Conservation (phyloP, 257 asterid genomes). For the Plectranthus barbatus region DNA sequence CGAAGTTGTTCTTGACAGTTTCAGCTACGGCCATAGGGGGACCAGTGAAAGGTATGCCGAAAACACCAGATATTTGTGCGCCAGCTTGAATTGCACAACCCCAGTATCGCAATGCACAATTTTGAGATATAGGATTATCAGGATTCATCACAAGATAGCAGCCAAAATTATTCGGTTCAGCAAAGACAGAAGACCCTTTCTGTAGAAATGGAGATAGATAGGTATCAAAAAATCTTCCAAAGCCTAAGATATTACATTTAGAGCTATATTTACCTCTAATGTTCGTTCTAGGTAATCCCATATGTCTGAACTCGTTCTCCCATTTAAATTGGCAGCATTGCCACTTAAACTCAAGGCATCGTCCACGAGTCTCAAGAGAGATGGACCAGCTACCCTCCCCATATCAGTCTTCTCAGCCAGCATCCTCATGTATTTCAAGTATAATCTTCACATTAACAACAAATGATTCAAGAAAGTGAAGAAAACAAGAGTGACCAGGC, state of each 20-base stretch:
- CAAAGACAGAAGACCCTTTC: conserved; percentile 65
- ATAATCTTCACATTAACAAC: conserved; percentile 43
- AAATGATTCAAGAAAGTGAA: not conserved
- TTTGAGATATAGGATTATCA: conserved; percentile 41
- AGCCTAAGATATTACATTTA: not conserved
- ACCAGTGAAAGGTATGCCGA: conserved; percentile 34
- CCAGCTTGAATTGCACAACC: conserved; percentile 96
- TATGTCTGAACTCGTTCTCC: conserved; percentile 62
- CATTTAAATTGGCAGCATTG: conserved; percentile 40
- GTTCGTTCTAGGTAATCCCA: conserved; percentile 63
- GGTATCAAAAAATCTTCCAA: not conserved
- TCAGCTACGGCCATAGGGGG: conserved; percentile 17
- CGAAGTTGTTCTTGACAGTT: conserved; percentile 26
- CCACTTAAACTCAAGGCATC: conserved; percentile 60
- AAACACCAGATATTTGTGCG: conserved; percentile 66
- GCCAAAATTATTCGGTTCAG: conserved; percentile 52
- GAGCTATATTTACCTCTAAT: conserved; percentile 45
- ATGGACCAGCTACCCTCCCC: conserved; percentile 84
- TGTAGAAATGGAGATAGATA: conserved; percentile 21
- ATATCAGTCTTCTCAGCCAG: conserved; percentile 89
- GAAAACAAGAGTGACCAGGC: not conserved
- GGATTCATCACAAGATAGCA: conserved; percentile 78
- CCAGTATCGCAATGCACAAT: conserved; percentile 71
- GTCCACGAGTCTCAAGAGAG: conserved; percentile 73
- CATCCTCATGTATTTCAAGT: conserved; percentile 65